phyloP scores from a whole-genome alignment of 2,329 filamentous ascomycete genomes.

The Aspergillus aculeatinus region DNA sequence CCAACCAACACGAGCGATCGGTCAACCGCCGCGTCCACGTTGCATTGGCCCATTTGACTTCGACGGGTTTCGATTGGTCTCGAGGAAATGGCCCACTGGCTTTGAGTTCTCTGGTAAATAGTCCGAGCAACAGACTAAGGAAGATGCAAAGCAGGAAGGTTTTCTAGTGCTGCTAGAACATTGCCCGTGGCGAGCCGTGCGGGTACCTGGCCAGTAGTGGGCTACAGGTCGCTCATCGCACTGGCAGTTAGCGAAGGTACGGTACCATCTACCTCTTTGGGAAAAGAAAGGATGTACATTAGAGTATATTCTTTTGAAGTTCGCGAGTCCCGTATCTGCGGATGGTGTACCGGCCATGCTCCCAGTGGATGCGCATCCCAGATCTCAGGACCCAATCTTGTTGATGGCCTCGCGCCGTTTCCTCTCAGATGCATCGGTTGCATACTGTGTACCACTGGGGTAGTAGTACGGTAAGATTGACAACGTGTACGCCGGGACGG shows the following conservation, averaged over 20 bases:
- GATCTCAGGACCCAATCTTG: not conserved
- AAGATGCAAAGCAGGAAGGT: not conserved
- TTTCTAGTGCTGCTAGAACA: not conserved
- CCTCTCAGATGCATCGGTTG: not conserved
- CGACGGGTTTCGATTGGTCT: not conserved
- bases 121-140: not conserved
- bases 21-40: slow-evolving; percentile 6
- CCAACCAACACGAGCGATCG: slow-evolving; percentile 4
- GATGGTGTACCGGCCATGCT: not conserved
- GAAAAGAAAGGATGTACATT: not conserved
- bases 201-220: not conserved
- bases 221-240: not conserved
- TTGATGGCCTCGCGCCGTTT: not conserved
- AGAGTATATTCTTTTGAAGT: not conserved
- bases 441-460: not conserved
- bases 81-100: not conserved
- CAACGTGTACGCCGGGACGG: not conserved
- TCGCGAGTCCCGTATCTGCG: not conserved
- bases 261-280: not conserved
- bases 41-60: slow-evolving; percentile 7
- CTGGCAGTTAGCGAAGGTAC: not conserved
- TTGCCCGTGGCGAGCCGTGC: not conserved
- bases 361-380: not conserved
- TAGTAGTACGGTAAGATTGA: not conserved
- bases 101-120: slow-evolving; percentile 4